These are phyloP conservation scores for Lactifluus hygrophoroides DNA, from an alignment of 768 basidiomycete genomes.

Conservation along the genomic window DNA sequence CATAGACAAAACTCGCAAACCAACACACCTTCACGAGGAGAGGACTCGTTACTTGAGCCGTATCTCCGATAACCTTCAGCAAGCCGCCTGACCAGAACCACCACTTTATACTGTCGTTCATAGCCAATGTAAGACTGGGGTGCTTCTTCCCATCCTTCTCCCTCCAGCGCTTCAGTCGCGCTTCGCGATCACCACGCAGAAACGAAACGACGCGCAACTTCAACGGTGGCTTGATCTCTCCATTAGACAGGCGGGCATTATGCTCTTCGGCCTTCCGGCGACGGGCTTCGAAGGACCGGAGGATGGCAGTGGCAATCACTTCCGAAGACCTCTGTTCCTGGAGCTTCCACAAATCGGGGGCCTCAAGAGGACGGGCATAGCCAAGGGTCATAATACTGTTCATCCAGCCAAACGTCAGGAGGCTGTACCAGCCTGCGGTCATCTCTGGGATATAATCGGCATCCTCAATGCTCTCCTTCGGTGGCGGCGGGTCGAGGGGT, in stretches of 20 bases:
- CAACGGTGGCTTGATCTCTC: conserved; percentile 50
- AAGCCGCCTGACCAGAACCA: conserved; percentile 70
- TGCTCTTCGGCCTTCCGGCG: conserved; percentile 51
- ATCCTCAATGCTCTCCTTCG: conserved; percentile 50
- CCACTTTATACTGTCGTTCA: conserved; percentile 73
- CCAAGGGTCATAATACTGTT: conserved; percentile 63
- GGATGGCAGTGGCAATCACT: conserved; percentile 53
- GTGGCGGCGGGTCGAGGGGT: conserved; percentile 29
- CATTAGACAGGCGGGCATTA: conserved; percentile 58
- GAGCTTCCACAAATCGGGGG: conserved; percentile 73
- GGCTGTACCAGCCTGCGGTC: conserved; percentile 48
- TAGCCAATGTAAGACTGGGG: conserved; percentile 56
- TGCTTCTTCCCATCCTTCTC: conserved; percentile 51
- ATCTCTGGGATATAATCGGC: conserved; percentile 57
- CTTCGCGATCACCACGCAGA: conserved; percentile 41
- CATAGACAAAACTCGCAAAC: neutral
- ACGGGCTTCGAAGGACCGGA: conserved; percentile 54
- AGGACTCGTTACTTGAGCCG: conserved; percentile 64
- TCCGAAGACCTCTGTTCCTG: conserved; percentile 52
- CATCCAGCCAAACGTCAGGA: conserved; percentile 70
- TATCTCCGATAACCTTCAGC: conserved; percentile 53
- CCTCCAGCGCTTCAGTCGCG: conserved; percentile 57
- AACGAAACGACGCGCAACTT: conserved; percentile 49
- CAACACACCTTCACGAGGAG: conserved; percentile 63
- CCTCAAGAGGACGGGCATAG: conserved; percentile 73